A percentile compares a stretch with the other conserved stretches of the same genome.
Evolutionary conservation across 2,329 filamentous ascomycete species (phyloP).

Genomic region (Neofusicoccum umdonicola): DNA sequence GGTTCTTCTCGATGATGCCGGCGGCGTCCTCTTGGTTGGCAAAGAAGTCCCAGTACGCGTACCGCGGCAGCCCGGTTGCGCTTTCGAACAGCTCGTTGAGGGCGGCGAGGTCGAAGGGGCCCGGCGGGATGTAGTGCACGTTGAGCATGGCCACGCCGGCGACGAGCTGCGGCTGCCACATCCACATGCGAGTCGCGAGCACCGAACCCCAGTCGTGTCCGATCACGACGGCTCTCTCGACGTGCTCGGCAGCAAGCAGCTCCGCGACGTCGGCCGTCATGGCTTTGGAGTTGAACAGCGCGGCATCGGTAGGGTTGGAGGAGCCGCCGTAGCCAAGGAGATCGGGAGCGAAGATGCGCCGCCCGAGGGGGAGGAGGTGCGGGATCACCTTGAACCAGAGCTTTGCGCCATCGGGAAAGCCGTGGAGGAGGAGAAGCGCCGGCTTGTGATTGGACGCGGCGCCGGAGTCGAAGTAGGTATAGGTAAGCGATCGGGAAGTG

Average conservation of each 20-base stretch:
- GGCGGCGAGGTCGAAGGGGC: slow-evolving; percentile 38
- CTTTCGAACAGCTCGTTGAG: slow-evolving; percentile 33
- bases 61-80: slow-evolving; percentile 37
- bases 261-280: slow-evolving; percentile 17
- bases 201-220: slow-evolving; percentile 53
- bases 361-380: no score
- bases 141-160: slow-evolving; percentile 44
- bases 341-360: no score
- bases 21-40: slow-evolving; percentile 36
- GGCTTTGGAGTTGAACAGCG: slow-evolving; percentile 11
- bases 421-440: no score
- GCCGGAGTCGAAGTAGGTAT: no score
- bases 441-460: no score
- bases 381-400: no score
- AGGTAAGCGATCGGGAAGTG: no score
- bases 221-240: slow-evolving; percentile 34
- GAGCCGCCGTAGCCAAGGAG: no score
- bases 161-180: slow-evolving; percentile 42
- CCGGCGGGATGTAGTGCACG: slow-evolving; percentile 42
- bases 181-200: slow-evolving; percentile 42
- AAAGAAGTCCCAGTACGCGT: slow-evolving; percentile 50
- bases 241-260: slow-evolving; percentile 23
- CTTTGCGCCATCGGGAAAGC: no score
- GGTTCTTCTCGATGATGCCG: slow-evolving; percentile 38
- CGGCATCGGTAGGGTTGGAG: slow-evolving; percentile 13